phyloP scores from a whole-genome alignment of 225 moss, liverwort and hornwort species.

The Neckera pumila region DNA sequence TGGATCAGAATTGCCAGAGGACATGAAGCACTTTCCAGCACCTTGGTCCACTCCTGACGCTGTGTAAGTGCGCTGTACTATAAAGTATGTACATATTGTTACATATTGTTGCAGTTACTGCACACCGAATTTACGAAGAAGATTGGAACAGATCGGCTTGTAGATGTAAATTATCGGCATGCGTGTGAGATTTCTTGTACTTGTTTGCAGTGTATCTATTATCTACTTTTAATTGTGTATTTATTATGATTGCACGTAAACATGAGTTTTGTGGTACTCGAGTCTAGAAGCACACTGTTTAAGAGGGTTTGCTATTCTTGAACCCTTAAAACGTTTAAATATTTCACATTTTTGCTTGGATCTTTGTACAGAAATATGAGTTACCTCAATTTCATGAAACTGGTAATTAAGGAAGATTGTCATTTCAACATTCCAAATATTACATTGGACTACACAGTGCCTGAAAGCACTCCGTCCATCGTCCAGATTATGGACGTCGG shows the following conservation, averaged over 20 bases:
- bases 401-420: no score
- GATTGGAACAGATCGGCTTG: not conserved
- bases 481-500: no score
- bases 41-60: slow-evolving; percentile 66
- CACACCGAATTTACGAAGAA: not conserved
- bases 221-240: not conserved
- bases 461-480: no score
- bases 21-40: slow-evolving; percentile 11
- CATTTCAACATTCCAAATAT: no score
- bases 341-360: no score
- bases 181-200: not conserved
- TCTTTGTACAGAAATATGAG: no score
- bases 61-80: slow-evolving; percentile 37
- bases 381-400: no score
- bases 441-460: no score
- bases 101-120: not conserved
- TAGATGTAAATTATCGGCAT: not conserved
- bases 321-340: no score
- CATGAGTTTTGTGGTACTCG: not conserved
- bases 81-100: not conserved
- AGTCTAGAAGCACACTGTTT: not conserved
- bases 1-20: slow-evolving; percentile 37
- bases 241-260: not conserved
- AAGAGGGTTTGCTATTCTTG: not conserved
- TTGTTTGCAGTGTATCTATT: not conserved